Conservation (phyloP, 1,284 basidiomycete genomes). For the Sanghuangporus sanghuang region DNA sequence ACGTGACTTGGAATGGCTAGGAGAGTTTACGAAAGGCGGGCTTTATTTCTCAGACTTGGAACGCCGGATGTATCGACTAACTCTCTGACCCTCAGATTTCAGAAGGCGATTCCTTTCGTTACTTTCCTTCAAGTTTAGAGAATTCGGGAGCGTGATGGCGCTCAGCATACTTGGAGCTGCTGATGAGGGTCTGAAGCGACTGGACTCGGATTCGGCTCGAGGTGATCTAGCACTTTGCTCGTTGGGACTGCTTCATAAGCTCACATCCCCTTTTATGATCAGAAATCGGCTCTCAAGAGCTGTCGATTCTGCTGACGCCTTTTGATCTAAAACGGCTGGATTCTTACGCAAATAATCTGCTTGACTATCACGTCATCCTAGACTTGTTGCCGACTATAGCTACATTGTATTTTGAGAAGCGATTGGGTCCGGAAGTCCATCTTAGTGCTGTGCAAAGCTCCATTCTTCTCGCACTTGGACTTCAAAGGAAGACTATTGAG, state of each 20-base stretch:
- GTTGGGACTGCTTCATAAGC: background rate
- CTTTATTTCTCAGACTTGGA: conserved; percentile 14
- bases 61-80: background rate
- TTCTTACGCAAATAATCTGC: conserved; percentile 92
- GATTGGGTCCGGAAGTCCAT: conserved; percentile 56
- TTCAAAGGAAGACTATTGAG: conserved; percentile 90
- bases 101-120: conserved; percentile 85
- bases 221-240: conserved; percentile 30
- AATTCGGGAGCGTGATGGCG: conserved; percentile 84
- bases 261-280: background rate
- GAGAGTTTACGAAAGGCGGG: conserved; percentile 85
- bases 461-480: conserved; percentile 84
- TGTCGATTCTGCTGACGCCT: conserved; percentile 74
- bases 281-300: conserved; percentile 64
- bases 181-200: conserved; percentile 55
- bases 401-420: conserved; percentile 79
- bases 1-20: conserved; percentile 73
- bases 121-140: conserved; percentile 92
- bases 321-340: conserved; percentile 96
- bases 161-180: conserved; percentile 87
- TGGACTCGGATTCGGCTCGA: conserved; percentile 33
- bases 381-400: conserved; percentile 86
- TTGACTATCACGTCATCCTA: conserved; percentile 95
- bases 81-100: conserved; percentile 62
- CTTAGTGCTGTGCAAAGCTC: conserved; percentile 85